phyloP scores from a whole-genome alignment of 2,329 filamentous ascomycete species.

The Colletotrichum tropicale region DNA sequence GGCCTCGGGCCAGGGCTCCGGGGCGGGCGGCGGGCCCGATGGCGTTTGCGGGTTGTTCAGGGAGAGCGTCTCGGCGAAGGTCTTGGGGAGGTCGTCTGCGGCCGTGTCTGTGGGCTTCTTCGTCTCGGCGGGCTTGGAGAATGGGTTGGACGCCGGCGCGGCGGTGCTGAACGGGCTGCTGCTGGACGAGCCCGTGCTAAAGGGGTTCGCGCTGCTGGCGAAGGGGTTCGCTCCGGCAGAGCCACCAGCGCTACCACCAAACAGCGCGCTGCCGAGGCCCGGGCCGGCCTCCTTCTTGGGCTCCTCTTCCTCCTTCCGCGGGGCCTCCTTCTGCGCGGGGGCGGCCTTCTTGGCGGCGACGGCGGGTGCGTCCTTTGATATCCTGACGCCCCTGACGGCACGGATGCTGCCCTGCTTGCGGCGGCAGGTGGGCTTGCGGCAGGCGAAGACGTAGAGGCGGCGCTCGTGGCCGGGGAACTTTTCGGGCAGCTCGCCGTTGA shows the following conservation, averaged over 20 bases:
- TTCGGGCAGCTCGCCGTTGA: constrained; percentile 89
- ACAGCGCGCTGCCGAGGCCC: constrained; percentile 70
- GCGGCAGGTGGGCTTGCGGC: constrained; percentile 77
- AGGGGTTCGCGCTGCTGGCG: constrained; percentile 44
- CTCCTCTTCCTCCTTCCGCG: constrained; percentile 36
- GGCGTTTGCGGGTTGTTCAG: constrained; percentile 62
- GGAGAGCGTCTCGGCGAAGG: constrained; percentile 78
- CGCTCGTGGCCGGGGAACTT: constrained; percentile 87
- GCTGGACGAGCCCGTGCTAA: constrained; percentile 3
- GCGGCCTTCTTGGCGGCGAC: constrained; percentile 29
- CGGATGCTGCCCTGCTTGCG: constrained; percentile 84
- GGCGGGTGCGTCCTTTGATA: constrained; percentile 46
- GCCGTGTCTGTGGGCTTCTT: constrained; percentile 30
- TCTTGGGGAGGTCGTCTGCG: constrained; percentile 52
- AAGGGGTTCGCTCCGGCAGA: constrained; percentile 61
- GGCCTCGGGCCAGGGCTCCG: constrained; percentile 77
- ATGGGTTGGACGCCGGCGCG: constrained; percentile 30
- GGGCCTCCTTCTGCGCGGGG: constrained; percentile 33
- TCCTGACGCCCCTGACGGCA: constrained; percentile 71
- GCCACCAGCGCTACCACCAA: constrained; percentile 52
- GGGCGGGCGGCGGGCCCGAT: constrained; percentile 39
- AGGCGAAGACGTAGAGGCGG: constrained; percentile 85
- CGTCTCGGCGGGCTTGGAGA: constrained; percentile 32
- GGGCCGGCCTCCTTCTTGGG: constrained; percentile 37
- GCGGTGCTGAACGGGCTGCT: constrained; percentile 51